Base-by-base conservation (phyloP, 495 filamentous ascomycete species). In the Penicillium manginii region DNA sequence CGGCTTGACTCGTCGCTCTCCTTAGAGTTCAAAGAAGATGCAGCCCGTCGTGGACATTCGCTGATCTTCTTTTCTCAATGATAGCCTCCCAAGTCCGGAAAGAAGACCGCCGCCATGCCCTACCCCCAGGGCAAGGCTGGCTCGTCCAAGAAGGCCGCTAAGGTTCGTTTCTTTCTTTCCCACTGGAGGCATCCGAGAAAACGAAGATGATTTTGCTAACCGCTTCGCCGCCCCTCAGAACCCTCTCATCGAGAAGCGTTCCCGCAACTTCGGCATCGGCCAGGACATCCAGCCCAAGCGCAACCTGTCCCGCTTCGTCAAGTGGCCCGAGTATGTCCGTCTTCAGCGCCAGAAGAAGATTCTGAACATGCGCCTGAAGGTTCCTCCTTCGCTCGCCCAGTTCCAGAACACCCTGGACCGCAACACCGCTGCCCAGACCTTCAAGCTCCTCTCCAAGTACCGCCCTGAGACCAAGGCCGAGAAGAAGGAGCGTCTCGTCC, bases 61-160 rank as follows among this genome's bases (percentile, higher is more conserved):
- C 90, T 96, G 89, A 96, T 92, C 86, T 93, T 92, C 88, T 93
- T 88, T 92, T 88, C 96, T 98, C 94, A 93, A 98, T 98, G 96
- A 97, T 83, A 98, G 96, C 92, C 96, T 89, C 89, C 90, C 67
- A 97, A 93, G 84, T 78, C 88, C 80, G 91, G 91, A 83, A 97
- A 94, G 88, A 96, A 93, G 82, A 84, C 89, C 81, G 93, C 96
- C 62, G 84, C 94, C 72, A 91, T 94, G 81, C 96, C 96, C 68
- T 97, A 96, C 88, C 92, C 93, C 64, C 89, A 92, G 81, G 84
- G 84, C 57, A 96, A 91, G 87, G 91, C 94, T 81, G 91, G 91
- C 72, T 72, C 77, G 60, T 82, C 84, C 67, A 98, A 98, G 91
- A 98, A 98, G 88, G 81, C 84, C 61, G 84, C 90, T 67, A 97